Evolutionary conservation across 2,329 filamentous ascomycete species (phyloP).

Genomic region (Cytospora paraplurivora): DNA sequence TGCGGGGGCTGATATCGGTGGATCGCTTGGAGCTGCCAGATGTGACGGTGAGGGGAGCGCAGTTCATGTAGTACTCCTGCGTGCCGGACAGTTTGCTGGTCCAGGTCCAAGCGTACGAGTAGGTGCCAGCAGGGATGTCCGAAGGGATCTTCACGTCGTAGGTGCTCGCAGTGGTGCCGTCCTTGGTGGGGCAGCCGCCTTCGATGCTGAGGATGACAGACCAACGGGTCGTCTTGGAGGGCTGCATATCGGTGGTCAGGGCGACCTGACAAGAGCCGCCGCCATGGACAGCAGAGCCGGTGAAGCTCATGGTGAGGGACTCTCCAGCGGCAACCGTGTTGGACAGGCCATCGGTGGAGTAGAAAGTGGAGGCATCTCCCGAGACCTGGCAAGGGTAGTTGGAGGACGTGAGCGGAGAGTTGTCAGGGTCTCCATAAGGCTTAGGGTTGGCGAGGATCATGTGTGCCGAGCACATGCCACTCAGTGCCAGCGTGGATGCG

Average conservation of each 20-base stretch:
- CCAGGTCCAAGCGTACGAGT: conserved; percentile 76
- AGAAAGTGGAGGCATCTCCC: conserved; percentile 55
- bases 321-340: conserved; percentile 65
- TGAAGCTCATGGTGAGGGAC: conserved; percentile 64
- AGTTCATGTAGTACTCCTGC: conserved; percentile 88
- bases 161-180: conserved; percentile 42
- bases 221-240: conserved; percentile 67
- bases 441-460: conserved; percentile 28
- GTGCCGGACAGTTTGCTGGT: conserved; percentile 72
- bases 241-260: conserved; percentile 71
- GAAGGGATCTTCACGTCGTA: conserved; percentile 69
- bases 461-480: conserved; percentile 23
- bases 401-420: conserved; percentile 67
- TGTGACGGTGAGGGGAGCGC: conserved; percentile 67
- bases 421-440: conserved; percentile 49
- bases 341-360: conserved; percentile 51
- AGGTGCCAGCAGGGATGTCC: conserved; percentile 61
- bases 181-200: conserved; percentile 53
- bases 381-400: conserved; percentile 73
- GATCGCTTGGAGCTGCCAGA: conserved; percentile 26
- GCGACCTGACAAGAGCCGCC: conserved; percentile 79
- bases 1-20: conserved; percentile 25
- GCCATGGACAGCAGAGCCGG: conserved; percentile 63
- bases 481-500: conserved; percentile 27
- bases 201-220: conserved; percentile 65